Base-by-base conservation (phyloP, 768 basidiomycete genomes). In the Kwoniella dejecticola region DNA sequence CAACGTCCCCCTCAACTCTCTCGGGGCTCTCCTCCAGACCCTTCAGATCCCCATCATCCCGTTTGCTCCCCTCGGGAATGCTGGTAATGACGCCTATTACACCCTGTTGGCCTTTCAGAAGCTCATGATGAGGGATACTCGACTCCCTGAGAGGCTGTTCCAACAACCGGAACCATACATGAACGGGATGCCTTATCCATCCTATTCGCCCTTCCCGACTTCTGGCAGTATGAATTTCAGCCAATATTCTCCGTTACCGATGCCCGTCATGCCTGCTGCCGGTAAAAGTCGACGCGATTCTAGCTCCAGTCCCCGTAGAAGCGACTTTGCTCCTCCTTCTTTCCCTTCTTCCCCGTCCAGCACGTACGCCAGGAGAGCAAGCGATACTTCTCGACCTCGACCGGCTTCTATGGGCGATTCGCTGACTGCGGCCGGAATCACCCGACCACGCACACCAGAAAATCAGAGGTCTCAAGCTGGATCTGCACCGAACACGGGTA, bases 71-170 rank as follows among this genome's bases (percentile, higher is more conserved):
- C 50, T 78, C 38, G 69, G 72, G 8, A 78, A 78, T 54, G 74
- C 77, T 10, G 77, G 77, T 2, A 78, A 78, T 60, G 74, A 75
- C 1, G 75, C 77, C 6, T 78, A 76, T 62, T 77, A 78, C 63
- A 72, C 74, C 0, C 46, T 78, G 13, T 56, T 76, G 4, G 69
- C 75, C 5, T 78, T 78, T 46, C 75, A 78, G 30, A 71, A 75
- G 52, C 69, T 78, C 23, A 61, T 78, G 70, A 77, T 75, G 74
- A 69, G 67, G 12, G 71, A 72, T 33, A 72, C 71, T 42, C 52
- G 71, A 41, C 40, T 75, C 3, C 74, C 74, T 44, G 65, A 66
- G 33, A 15, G 66, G 31, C 63, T 75, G 3, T 70, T 69, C 53
- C 40, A 33, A 33, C 60, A 62, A 55, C 60, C 60, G 19, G 60